Base-by-base conservation (phyloP, 306 rosid species). In the Lathyrus oleraceus region DNA sequence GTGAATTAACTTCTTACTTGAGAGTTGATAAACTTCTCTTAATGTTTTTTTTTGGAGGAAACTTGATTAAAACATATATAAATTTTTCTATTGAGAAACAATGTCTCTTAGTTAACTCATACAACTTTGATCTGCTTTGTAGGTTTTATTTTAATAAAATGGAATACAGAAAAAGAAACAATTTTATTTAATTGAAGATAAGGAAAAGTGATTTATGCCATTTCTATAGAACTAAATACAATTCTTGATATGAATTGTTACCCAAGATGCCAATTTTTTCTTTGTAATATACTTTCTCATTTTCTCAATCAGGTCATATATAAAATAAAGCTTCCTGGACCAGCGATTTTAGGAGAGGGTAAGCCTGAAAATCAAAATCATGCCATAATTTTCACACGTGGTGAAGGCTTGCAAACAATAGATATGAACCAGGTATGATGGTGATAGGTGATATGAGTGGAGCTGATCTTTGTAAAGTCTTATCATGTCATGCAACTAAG, bases 291-390 rank as follows among this genome's bases (percentile, higher is more conserved):
- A 54, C 49, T 70, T 16, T n/a, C 13, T 42, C 59, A 48, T 75
- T 76, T 35, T 61, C 57, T 64, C 16, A 19, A 67, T 76, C 80
- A 95, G 99, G 83, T 88, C 19, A 95, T 95, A 56, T 91, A 95
- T 85, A 85, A 83, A 77, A 95, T 95, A 80, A 95, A 91, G 82
- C 97, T 95, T 78, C 99, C 99, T 2, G 99, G 99, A 66, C 97
- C 96, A 19, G 95, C 97, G 4, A 86, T 91, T 65, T 86, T 91
- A 81, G 99, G 99, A 62, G 99, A 95, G 84, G 99, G 99, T 63
- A 95, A 95, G 87, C 99, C 99, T 45, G 99, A 95, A 81, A 95
- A 91, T 89, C 97, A 95, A 84, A 95, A 95, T 73, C 99, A 95
- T 79, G 96, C 99, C 32, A 85, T 95, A 69, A 89, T 95, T 72